Evolutionary conservation across 2,329 filamentous ascomycete genomes (phyloP), one percentile per base, ranked within the genome.

Genomic region (Daldinia sp.): DNA sequence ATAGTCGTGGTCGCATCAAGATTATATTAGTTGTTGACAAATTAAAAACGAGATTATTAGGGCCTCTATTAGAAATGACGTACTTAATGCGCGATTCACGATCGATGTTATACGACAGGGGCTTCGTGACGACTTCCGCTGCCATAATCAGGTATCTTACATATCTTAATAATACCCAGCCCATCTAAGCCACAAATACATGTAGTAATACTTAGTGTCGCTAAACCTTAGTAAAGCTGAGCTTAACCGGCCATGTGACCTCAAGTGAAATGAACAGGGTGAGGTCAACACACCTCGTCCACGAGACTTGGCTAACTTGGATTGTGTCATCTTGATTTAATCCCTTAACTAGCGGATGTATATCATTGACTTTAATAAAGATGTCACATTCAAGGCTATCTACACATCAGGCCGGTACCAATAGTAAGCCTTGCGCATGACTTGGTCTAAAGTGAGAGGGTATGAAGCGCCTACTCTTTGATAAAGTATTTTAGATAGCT

Each of bases 261-360:
- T 15, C 15, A 30, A 44, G 20, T 64, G 28, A 28, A 23, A 60
- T 50, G n/a, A 33, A 15, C n/a, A 30, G 51, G 37, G 48, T 65
- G 60, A 67, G 54, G 67, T 65, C 67, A 67, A 67, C 55, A 64
- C 55, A 54, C 53, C 41, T 67, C 35, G 44, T 35, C 58, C 63
- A 69, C 63, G 39, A 55, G 63, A 42, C 50, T 33, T 4, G 18
- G 51, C n/a, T 42, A 12, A 4, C 41, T 46, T 4, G 13, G 33
- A 53, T 66, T 69, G 60, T 64, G 57, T 59, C 68, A 62, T 65
- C 35, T 50, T 53, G 13, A 44, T 60, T 41, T 26, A 41, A 63
- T 60, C 10, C 20, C 20, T 23, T 23, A 23, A 23, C 20, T 23
- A 23, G 20, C 20, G 20, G 20, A 23, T 2, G 20, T 23, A 23